Conservation (phyloP, 2,329 filamentous ascomycete genomes). For the Sclerotiophoma versabilis region DNA sequence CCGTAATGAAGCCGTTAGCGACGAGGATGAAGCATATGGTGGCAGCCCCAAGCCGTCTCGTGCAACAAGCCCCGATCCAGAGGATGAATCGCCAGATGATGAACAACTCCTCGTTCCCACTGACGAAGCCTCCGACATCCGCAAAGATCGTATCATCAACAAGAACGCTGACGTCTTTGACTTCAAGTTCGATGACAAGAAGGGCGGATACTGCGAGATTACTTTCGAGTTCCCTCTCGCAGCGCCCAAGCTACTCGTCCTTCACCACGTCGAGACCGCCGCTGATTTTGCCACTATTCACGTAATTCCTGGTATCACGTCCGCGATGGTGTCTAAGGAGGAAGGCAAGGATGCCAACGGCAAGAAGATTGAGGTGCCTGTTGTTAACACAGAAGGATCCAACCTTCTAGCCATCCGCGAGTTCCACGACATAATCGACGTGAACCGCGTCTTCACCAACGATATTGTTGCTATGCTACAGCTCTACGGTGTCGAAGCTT, state of each 20-base stretch:
- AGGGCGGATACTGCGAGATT: slow-evolving; percentile 78
- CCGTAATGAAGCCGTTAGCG: slow-evolving; percentile 61
- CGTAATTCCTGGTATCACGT: slow-evolving; percentile 78
- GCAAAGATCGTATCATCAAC: slow-evolving; percentile 52
- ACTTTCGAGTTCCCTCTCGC: slow-evolving; percentile 81
- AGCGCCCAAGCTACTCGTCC: slow-evolving; percentile 90
- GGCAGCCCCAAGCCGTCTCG: slow-evolving; percentile 53
- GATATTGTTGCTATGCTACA: slow-evolving; percentile 85
- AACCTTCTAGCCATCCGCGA: slow-evolving; percentile 92
- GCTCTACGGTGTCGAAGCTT: slow-evolving; percentile 92
- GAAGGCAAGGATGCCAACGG: slow-evolving; percentile 59
- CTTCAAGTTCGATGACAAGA: slow-evolving; percentile 80
- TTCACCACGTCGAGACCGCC: slow-evolving; percentile 85
- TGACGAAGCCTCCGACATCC: slow-evolving; percentile 41
- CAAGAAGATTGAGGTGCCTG: slow-evolving; percentile 51
- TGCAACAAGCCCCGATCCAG: slow-evolving; percentile 41
- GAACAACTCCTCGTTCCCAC: slow-evolving; percentile 29
- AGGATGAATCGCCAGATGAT: slow-evolving; percentile 37
- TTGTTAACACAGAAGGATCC: slow-evolving; percentile 80
- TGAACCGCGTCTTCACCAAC: slow-evolving; percentile 87
- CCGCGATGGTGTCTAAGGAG: slow-evolving; percentile 70
- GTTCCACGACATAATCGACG: slow-evolving; percentile 84
- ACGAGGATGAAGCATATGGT: slow-evolving; percentile 61
- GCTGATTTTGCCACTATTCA: slow-evolving; percentile 83
- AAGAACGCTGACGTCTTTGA: slow-evolving; percentile 68